These are phyloP conservation scores for Flueggea neowawraea DNA, from an alignment of 441 rosid genomes.

Conservation along the genomic window DNA sequence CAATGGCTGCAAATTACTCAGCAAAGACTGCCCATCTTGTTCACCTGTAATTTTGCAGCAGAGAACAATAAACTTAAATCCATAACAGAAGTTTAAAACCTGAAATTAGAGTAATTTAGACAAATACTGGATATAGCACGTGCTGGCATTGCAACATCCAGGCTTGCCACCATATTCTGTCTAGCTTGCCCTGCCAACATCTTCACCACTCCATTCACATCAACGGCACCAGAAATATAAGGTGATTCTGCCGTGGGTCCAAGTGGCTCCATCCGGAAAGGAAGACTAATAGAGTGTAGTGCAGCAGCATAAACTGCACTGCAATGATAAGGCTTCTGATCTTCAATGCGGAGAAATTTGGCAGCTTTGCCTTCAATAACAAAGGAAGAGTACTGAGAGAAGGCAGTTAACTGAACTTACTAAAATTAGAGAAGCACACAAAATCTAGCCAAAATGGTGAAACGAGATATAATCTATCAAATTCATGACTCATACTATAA, in stretches of 20 bases:
- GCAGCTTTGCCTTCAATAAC: slow-evolving; percentile 61
- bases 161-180: slow-evolving; percentile 56
- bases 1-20: slow-evolving; percentile 50
- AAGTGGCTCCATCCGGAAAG: slow-evolving; percentile 59
- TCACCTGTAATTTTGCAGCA: slow-evolving; percentile 31
- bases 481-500: no score
- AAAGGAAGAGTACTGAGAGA: slow-evolving; percentile 3
- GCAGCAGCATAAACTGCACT: slow-evolving; percentile 85
- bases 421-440: no score
- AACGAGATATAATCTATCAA: no score
- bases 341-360: slow-evolving; percentile 41
- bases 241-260: slow-evolving; percentile 44
- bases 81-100: no score
- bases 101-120: not conserved
- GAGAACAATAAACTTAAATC: slow-evolving; percentile 1
- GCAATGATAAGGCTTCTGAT: slow-evolving; percentile 73
- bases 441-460: no score
- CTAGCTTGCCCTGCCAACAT: slow-evolving; percentile 63
- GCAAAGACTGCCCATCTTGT: slow-evolving; percentile 38
- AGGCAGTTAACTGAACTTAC: no score
- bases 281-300: slow-evolving; percentile 67
- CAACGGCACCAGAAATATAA: slow-evolving; percentile 49
- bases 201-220: slow-evolving; percentile 54
- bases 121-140: slow-evolving; percentile 47
- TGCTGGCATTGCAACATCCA: slow-evolving; percentile 79